Base-by-base conservation (phyloP, 768 basidiomycete genomes). In the Naganishia vishniacii region DNA sequence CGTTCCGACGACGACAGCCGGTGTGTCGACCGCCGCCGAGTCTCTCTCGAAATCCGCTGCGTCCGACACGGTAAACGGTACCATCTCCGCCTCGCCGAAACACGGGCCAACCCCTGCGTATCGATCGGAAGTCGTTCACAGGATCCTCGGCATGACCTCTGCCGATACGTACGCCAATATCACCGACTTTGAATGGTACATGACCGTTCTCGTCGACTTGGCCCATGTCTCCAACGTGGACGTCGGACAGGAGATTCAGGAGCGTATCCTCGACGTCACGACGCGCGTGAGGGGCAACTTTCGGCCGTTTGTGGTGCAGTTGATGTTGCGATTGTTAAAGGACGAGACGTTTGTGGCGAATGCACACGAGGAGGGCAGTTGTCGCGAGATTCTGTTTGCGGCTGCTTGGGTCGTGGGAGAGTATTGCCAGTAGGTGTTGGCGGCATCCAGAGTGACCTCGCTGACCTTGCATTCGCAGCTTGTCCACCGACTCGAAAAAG, bases 361-460 rank as follows among this genome's bases (percentile, higher is more conserved):
- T 72, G 84, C 85, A 2, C 78, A 80, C 20, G 86, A 89, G 23
- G 82, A 83, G 53, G 86, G 84, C 0, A 86, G 85, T 2, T 93
- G 89, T 70, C 83, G 86, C 0, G 89, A 93, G 72, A 84, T 94
- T 9, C 79, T 95, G 1, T 91, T 89, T 84, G 95, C 93, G 0
- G 93, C 92, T 11, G 91, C 91, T 5, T 99, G 90, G 89, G 88
- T 97, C 69, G 91, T 89, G 67, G 94, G 93, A 20, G 95, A 99
- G 78, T 90, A 91, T 75, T 86, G 88, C 82, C 82, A 85, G 93
- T 92, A 69, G 74, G 87, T 61, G 4, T 51, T n/a, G n/a, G n/a
- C 45, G 13, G 5, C 31, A 1, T 3, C 23, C 15, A 15, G 9
- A 40, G 12, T 15, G 13, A 20, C 5, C 9, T 28, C 67, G 73